Conservation (phyloP, 164 flowering plant genomes). For the Sedum album region DNA sequence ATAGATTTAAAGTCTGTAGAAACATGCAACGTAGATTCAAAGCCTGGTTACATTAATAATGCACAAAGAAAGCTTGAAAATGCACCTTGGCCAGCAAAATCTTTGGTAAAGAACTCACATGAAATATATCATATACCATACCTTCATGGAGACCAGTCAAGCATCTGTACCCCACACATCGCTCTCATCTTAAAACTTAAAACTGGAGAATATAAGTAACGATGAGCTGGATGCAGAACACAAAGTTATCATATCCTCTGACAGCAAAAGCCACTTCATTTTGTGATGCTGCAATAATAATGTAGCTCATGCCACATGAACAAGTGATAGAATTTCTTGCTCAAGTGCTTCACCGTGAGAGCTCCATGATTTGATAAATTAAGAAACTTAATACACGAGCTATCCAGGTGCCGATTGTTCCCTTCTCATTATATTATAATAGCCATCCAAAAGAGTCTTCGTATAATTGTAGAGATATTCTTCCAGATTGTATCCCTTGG, state of each 20-base stretch:
- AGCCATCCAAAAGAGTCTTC: constrained; percentile 17
- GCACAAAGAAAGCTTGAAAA: constrained; percentile 5
- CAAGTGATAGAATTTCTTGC: too few relatives aligned
- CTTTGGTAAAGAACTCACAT: not conserved
- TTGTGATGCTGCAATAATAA: not conserved
- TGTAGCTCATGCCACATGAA: not conserved
- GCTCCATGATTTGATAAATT: not conserved
- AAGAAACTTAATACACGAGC: not conserved
- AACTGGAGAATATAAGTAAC: not conserved
- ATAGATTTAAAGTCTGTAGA: too few relatives aligned
- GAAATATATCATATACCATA: not conserved
- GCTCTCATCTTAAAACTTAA: not conserved
- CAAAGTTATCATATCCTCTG: not conserved
- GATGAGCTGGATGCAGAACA: not conserved
- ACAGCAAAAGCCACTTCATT: not conserved
- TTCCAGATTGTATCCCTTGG: constrained; percentile 49
- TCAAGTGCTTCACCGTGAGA: not conserved
- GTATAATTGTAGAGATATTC: constrained; percentile 26
- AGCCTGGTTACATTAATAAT: too few relatives aligned
- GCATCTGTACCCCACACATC: not conserved
- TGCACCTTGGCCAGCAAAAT: not conserved
- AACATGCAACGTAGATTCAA: not conserved
- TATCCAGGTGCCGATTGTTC: constrained; percentile 7
- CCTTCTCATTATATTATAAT: not conserved
- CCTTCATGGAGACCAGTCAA: not conserved